Percentiles rank a stretch among this genome's conserved stretches.
These are phyloP conservation scores for Saccharomycopsis hybrid DNA, from an alignment of 1,139 yeast species.

Conservation along the genomic window DNA sequence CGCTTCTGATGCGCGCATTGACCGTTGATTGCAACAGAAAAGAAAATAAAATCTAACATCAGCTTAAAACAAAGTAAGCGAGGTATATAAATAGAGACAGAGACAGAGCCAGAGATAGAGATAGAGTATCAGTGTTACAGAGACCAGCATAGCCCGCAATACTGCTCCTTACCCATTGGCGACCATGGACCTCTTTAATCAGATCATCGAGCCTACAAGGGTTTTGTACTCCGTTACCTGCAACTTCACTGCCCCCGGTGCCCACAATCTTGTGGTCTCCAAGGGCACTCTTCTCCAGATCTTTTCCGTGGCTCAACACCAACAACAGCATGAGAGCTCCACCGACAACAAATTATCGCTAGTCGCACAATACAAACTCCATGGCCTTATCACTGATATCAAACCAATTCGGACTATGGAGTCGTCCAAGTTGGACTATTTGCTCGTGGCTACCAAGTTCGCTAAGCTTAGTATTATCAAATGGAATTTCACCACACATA, in stretches of 20 bases:
- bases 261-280: slow-evolving; percentile 57
- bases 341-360: slow-evolving; percentile 40
- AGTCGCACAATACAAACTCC: slow-evolving; percentile 60
- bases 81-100: no score
- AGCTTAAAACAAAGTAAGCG: no score
- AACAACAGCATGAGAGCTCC: no score
- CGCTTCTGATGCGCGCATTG: no score
- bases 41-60: no score
- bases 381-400: slow-evolving; percentile 63
- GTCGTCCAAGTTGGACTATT: slow-evolving; percentile 46
- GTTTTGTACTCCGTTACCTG: slow-evolving; percentile 61
- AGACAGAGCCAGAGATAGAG: no score
- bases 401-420: slow-evolving; percentile 47
- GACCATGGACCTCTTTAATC: slow-evolving; percentile 88
- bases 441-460: slow-evolving; percentile 60
- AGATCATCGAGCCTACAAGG: slow-evolving; percentile 72
- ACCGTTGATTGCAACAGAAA: no score
- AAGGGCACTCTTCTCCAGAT: slow-evolving; percentile 70
- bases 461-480: slow-evolving; percentile 74
- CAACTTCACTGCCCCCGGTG: slow-evolving; percentile 46
- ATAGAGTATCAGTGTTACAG: no score
- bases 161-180: no score
- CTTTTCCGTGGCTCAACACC: slow-evolving; percentile 51
- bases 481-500: slow-evolving; percentile 54
- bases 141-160: no score